Evolutionary conservation across 176 grass and related monocot species (phyloP).

Genomic region (Otatea glauca): DNA sequence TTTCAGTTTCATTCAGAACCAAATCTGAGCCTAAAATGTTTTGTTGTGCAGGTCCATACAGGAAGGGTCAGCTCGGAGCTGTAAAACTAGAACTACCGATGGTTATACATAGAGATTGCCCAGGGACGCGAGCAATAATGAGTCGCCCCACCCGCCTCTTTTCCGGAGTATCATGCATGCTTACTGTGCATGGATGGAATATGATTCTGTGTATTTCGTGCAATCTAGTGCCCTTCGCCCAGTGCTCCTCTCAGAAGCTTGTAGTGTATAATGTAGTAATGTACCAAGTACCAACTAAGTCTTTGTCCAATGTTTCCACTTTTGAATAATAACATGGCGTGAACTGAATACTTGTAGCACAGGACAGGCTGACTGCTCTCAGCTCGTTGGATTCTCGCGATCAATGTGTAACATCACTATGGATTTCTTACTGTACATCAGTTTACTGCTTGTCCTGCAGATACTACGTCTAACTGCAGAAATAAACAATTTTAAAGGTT

Average conservation of each 20-base stretch:
- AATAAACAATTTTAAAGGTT: neutral
- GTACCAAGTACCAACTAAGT: neutral
- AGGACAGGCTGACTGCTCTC: neutral
- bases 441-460: neutral
- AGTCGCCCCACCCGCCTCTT: neutral
- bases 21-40: slow-evolving; percentile 6
- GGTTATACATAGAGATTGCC: slow-evolving; percentile 37
- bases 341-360: neutral
- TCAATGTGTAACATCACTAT: neutral
- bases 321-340: slow-evolving; percentile 30
- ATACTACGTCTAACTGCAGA: neutral
- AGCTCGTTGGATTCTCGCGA: neutral
- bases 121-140: neutral
- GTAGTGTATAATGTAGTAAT: slow-evolving; percentile 3
- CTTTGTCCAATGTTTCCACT: neutral
- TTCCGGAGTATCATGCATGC: neutral
- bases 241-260: neutral
- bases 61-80: slow-evolving; percentile 26
- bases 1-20: neutral
- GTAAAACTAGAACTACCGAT: slow-evolving; percentile 30
- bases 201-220: slow-evolving; percentile 6
- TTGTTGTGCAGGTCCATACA: slow-evolving; percentile 30
- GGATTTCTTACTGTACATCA: neutral
- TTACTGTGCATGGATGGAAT: neutral
- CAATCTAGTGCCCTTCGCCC: neutral